Evolutionary conservation across 2,329 filamentous ascomycete genomes (phyloP).

Genomic region (Plectosphaerella sp.): DNA sequence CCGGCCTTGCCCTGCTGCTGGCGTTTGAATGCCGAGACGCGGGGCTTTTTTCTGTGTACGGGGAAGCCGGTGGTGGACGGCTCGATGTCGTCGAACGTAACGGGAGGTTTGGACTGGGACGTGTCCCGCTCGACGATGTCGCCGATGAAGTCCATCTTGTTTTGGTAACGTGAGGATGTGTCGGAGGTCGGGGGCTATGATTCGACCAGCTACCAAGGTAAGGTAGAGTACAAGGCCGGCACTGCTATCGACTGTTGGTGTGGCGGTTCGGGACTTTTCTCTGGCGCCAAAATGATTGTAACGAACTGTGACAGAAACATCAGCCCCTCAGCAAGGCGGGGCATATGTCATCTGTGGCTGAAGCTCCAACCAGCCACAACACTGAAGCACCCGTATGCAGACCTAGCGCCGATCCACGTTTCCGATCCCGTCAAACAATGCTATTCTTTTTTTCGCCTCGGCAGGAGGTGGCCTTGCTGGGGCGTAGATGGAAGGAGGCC

Average conservation of each 20-base stretch:
- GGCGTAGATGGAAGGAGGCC: too few relatives aligned
- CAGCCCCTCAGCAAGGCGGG: too few relatives aligned
- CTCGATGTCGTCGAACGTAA: conserved; percentile 53
- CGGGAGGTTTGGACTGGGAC: conserved; percentile 53
- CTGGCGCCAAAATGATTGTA: neutral
- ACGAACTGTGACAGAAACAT: neutral
- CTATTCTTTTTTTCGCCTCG: neutral
- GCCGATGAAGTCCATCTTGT: conserved; percentile 43
- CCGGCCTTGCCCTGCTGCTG: conserved; percentile 38
- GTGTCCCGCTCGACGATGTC: conserved; percentile 77
- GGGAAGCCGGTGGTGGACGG: conserved; percentile 70
- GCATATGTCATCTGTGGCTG: neutral
- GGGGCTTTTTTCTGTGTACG: conserved; percentile 73
- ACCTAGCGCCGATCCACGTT: neutral
- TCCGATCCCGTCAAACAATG: neutral
- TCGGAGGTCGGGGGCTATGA: neutral
- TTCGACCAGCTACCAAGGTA: neutral
- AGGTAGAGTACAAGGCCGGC: neutral
- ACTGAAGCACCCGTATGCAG: neutral
- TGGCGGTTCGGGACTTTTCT: neutral
- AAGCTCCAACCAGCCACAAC: neutral
- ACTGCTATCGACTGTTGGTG: too few relatives aligned
- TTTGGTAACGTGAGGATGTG: neutral
- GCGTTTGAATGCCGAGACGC: conserved; percentile 76
- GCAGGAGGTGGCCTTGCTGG: neutral